Evolutionary conservation across 306 rosid species (phyloP).

Genomic region (Lithocarpus polystachyus): DNA sequence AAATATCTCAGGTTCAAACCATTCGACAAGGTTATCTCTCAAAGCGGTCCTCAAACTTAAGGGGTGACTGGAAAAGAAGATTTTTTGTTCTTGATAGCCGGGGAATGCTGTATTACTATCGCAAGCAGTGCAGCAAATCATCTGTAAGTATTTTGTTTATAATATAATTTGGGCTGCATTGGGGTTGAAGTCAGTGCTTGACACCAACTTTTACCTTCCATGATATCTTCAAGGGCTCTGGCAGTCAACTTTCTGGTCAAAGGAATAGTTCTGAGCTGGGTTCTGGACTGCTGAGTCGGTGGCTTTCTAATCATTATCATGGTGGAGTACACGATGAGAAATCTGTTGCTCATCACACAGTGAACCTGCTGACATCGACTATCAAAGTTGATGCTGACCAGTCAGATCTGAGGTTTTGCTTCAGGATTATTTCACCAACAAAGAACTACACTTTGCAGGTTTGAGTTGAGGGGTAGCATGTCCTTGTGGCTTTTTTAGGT

Average conservation of each 20-base stretch:
- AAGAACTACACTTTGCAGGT: conserved; percentile 99
- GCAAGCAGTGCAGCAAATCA: conserved; percentile 89
- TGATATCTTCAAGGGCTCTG: conserved; percentile 60
- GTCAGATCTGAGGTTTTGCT: conserved; percentile 97
- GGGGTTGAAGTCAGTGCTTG: conserved; percentile 18
- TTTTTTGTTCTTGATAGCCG: conserved; percentile 99
- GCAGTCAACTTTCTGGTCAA: conserved; percentile 82
- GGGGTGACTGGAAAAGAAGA: conserved; percentile 99
- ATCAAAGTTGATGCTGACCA: conserved; percentile 99
- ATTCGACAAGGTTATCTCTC: conserved; percentile 99
- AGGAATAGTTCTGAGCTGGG: conserved; percentile 99
- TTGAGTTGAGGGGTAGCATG: conserved; percentile 28
- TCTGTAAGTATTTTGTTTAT: conserved; percentile 59
- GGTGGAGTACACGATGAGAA: conserved; percentile 99
- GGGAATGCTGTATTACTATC: conserved; percentile 96
- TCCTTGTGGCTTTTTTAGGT: neutral
- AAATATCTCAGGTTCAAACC: conserved; percentile 75
- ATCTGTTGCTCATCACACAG: conserved; percentile 98
- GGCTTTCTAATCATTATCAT: conserved; percentile 96
- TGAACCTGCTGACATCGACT: conserved; percentile 95
- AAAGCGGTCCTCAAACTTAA: conserved; percentile 91
- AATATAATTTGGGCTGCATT: conserved; percentile 23
- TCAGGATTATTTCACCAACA: conserved; percentile 97
- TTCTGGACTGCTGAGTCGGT: conserved; percentile 95
- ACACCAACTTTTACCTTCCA: conserved; percentile 15